Conservation (phyloP, 208 protist species). For the Acanthamoeba sp. region DNA sequence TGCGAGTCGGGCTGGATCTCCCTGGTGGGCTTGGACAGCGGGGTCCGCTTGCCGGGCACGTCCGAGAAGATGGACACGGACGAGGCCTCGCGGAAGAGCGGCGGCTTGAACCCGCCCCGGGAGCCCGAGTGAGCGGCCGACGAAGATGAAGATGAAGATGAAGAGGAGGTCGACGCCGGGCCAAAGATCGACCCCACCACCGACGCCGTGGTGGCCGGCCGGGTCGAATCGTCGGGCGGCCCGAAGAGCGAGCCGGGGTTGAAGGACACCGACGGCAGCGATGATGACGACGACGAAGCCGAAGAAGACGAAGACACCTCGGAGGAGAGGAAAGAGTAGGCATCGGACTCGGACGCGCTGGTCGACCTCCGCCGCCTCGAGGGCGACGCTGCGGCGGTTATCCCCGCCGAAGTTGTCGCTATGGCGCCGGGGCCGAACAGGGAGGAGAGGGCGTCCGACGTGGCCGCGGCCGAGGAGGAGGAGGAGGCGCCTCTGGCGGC, state of each 20-base stretch:
- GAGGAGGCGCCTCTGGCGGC: background rate
- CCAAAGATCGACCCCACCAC: conserved; percentile 6
- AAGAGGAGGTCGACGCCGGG: background rate
- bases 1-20: background rate
- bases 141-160: background rate
- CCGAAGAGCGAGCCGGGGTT: conserved; percentile 8
- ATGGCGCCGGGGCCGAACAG: background rate
- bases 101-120: background rate
- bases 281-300: background rate
- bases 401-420: background rate
- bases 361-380: background rate
- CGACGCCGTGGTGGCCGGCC: background rate
- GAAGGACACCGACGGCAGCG: background rate
- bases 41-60: conserved; percentile 25
- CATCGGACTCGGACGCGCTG: background rate
- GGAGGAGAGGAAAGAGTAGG: conserved; percentile 13
- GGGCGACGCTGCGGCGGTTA: background rate
- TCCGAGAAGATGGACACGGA: background rate
- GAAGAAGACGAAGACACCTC: background rate
- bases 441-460: background rate
- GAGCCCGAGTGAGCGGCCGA: background rate
- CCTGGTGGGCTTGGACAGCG: conserved; percentile 2
- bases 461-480: background rate
- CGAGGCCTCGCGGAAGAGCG: background rate
- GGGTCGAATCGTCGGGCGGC: background rate